Evolutionary conservation across 208 protist species (phyloP).

Genomic region (Lotmaria passim): DNA sequence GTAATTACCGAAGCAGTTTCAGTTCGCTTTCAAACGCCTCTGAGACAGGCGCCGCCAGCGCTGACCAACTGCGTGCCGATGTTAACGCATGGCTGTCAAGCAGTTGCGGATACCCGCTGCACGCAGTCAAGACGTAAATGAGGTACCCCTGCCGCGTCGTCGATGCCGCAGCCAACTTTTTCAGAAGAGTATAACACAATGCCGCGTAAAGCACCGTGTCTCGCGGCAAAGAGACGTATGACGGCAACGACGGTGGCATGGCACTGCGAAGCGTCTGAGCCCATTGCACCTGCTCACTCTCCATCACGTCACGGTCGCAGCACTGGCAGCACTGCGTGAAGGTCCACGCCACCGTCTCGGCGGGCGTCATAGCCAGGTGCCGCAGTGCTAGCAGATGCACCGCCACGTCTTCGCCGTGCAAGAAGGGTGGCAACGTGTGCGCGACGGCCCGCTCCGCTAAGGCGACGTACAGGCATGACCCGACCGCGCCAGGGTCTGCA

Average conservation of each 20-base stretch:
- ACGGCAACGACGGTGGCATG: background rate
- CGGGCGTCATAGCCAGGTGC: background rate
- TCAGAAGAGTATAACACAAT: constrained; percentile 9
- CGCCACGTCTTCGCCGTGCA: background rate
- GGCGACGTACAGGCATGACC: background rate
- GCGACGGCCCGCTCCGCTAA: constrained; percentile 17
- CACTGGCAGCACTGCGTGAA: constrained; percentile 22
- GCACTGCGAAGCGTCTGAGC: background rate
- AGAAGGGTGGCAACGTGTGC: background rate
- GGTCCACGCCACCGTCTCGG: constrained; percentile 2
- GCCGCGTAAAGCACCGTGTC: constrained; percentile 11
- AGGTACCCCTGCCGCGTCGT: constrained; percentile 26
- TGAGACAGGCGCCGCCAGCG: background rate
- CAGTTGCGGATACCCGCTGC: background rate
- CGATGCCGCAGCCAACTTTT: background rate
- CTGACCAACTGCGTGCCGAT: background rate
- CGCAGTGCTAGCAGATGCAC: constrained; percentile 16
- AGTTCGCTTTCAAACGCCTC: background rate
- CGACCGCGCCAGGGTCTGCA: background rate
- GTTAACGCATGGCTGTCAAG: background rate
- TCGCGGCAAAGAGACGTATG: background rate
- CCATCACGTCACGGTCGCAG: constrained; percentile 24
- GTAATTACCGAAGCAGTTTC: background rate
- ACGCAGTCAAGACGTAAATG: constrained; percentile 9
- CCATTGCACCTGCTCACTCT: constrained; percentile 25